Percentiles rank a stretch among this genome's conserved stretches.
These are phyloP conservation scores for Aspergillus chevalieri DNA, from an alignment of 2,329 filamentous ascomycete species.

Conservation along the genomic window DNA sequence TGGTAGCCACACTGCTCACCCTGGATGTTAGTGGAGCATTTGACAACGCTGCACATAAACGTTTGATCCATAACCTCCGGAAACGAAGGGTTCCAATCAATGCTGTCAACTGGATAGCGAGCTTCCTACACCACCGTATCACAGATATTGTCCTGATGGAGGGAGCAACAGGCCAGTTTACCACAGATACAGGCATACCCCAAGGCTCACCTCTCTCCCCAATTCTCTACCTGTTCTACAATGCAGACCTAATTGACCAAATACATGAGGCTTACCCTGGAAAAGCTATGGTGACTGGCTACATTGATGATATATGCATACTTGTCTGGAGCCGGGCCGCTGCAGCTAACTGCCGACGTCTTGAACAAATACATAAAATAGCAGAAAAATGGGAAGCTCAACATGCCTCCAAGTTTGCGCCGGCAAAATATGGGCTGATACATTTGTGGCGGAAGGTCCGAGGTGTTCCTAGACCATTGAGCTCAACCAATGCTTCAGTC, in stretches of 20 bases:
- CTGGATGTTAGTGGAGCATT: background rate
- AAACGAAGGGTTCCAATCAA: background rate
- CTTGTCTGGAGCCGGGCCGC: background rate
- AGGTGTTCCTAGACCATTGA: background rate
- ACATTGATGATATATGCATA: background rate
- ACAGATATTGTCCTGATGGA: conserved; percentile 1
- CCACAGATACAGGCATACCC: conserved; percentile 1
- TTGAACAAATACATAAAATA: background rate
- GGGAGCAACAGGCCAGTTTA: background rate
- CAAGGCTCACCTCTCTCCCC: conserved; percentile 13
- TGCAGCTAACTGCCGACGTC: background rate
- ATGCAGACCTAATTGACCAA: conserved; percentile 12
- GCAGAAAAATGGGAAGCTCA: background rate
- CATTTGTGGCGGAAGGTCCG: background rate
- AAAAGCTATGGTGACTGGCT: background rate
- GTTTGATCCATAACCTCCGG: background rate
- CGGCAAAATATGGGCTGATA: background rate
- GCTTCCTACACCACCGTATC: conserved; percentile 6
- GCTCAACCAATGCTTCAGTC: background rate
- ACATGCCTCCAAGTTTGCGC: background rate
- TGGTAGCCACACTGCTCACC: too few species aligned
- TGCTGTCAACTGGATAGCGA: conserved; percentile 15
- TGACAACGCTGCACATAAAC: background rate
- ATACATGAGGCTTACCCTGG: background rate
- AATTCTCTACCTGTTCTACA: conserved; percentile 24